These are phyloP conservation scores for Skeletonema grethae DNA, from an alignment of 108 stramenopile genomes.

Conservation along the genomic window DNA sequence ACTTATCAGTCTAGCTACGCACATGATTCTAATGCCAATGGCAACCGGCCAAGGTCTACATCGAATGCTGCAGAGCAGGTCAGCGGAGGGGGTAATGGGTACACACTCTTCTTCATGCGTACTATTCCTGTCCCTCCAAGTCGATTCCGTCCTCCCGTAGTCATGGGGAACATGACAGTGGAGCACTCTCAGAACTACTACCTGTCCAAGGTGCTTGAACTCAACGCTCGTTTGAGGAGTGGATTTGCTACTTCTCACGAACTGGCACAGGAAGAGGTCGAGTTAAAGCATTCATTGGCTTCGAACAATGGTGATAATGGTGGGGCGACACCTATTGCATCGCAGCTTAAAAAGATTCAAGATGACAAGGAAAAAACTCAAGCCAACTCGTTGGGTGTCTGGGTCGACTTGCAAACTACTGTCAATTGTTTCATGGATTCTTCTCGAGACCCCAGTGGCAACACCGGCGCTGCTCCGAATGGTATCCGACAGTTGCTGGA, in stretches of 20 bases:
- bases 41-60: slow-evolving; percentile 35
- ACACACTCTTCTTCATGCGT: slow-evolving; percentile 86
- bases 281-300: slow-evolving; percentile 15
- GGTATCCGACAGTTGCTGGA: slow-evolving; percentile 97
- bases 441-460: slow-evolving; percentile 86
- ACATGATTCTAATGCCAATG: slow-evolving; percentile 2
- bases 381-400: slow-evolving; percentile 58
- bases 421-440: slow-evolving; percentile 96
- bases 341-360: slow-evolving; percentile 31
- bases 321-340: slow-evolving; percentile 9
- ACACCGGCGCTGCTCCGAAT: slow-evolving; percentile 40
- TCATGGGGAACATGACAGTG: slow-evolving; percentile 84
- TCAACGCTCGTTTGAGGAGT: slow-evolving; percentile 70
- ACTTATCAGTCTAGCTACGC: slow-evolving; percentile 6
- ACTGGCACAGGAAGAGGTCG: slow-evolving; percentile 38
- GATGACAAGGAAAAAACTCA: slow-evolving; percentile 54
- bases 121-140: slow-evolving; percentile 92
- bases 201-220: slow-evolving; percentile 79
- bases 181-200: slow-evolving; percentile 97
- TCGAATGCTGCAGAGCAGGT: slow-evolving; percentile 43
- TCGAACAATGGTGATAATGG: slow-evolving; percentile 1
- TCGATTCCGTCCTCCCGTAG: slow-evolving; percentile 95
- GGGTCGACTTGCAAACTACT: slow-evolving; percentile 95
- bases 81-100: slow-evolving; percentile 52
- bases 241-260: slow-evolving; percentile 36